A percentile compares a stretch with the other conserved stretches of the same genome.
These are phyloP conservation scores for Penicillium antarcticum DNA, from an alignment of 495 filamentous ascomycete genomes.

Conservation along the genomic window DNA sequence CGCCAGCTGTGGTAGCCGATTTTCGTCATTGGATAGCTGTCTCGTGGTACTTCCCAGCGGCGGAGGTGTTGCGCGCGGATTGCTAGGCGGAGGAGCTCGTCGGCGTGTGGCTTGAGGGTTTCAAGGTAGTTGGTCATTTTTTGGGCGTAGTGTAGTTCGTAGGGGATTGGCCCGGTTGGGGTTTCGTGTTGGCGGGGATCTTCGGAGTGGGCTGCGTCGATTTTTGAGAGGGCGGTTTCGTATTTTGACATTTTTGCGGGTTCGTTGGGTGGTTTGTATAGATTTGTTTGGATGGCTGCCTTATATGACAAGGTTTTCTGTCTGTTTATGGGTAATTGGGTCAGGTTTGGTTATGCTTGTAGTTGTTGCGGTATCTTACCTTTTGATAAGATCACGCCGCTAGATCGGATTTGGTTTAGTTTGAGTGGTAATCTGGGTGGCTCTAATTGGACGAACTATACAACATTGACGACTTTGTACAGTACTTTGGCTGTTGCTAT, in stretches of 20 bases:
- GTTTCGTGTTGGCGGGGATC: constrained; percentile 54
- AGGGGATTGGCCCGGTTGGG: constrained; percentile 43
- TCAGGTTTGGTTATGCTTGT: neutral
- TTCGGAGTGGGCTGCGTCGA: constrained; percentile 68
- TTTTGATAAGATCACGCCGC: neutral
- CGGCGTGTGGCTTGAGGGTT: constrained; percentile 50
- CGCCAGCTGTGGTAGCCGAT: constrained; percentile 76
- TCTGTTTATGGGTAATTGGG: neutral
- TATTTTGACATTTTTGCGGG: constrained; percentile 25
- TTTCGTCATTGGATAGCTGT: constrained; percentile 64
- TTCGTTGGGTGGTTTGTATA: neutral
- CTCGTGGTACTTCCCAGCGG: constrained; percentile 76
- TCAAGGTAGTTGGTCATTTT: constrained; percentile 72
- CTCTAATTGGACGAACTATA: constrained; percentile 6
- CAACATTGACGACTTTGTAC: neutral
- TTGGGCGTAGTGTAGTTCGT: constrained; percentile 76
- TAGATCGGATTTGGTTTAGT: neutral
- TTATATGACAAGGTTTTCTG: too few relatives aligned
- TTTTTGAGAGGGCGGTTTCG: constrained; percentile 53
- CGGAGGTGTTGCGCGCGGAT: constrained; percentile 79
- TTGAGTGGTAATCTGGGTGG: neutral
- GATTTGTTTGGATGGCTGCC: too few relatives aligned
- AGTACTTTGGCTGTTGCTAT: too few relatives aligned
- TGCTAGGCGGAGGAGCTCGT: constrained; percentile 64
- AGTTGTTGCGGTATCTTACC: neutral